Evolutionary conservation across 352 stramenopile genomes (phyloP).

Genomic region (Elongisporangium anandrum): DNA sequence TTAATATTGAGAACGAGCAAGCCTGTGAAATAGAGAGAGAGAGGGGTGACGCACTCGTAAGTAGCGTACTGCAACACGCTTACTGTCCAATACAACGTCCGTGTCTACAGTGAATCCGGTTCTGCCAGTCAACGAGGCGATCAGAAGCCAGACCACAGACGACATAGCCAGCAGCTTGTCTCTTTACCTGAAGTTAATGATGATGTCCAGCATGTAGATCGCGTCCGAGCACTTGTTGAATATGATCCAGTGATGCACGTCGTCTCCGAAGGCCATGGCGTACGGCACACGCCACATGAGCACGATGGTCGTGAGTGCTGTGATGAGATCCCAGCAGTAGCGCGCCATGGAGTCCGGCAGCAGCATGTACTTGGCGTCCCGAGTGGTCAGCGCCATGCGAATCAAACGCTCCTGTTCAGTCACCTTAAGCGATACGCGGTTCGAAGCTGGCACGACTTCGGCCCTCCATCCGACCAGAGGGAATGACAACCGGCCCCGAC

Average conservation of each 20-base stretch:
- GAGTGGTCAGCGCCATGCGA: constrained; percentile 21
- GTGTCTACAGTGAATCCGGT: constrained; percentile 55
- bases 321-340: constrained; percentile 49
- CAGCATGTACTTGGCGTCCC: constrained; percentile 43
- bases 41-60: constrained; percentile 20
- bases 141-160: not conserved
- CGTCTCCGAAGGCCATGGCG: constrained; percentile 46
- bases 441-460: constrained; percentile 47
- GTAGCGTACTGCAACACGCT: constrained; percentile 41
- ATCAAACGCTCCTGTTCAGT: constrained; percentile 42
- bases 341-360: constrained; percentile 33
- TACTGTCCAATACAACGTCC: constrained; percentile 50
- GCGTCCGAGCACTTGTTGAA: constrained; percentile 47
- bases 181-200: constrained; percentile 48
- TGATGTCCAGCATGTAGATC: constrained; percentile 48
- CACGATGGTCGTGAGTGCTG: constrained; percentile 46
- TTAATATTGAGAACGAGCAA: not conserved
- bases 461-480: constrained; percentile 7
- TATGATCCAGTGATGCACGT: constrained; percentile 32
- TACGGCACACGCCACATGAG: constrained; percentile 59
- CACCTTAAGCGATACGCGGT: constrained; percentile 53
- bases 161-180: too few relatives aligned
- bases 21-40: not conserved
- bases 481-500: constrained; percentile 6
- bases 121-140: constrained; percentile 10